Evolutionary conservation across 352 stramenopile genomes (phyloP), one percentile per base, ranked within the genome.

Genomic region (Phytophthora cajani): DNA sequence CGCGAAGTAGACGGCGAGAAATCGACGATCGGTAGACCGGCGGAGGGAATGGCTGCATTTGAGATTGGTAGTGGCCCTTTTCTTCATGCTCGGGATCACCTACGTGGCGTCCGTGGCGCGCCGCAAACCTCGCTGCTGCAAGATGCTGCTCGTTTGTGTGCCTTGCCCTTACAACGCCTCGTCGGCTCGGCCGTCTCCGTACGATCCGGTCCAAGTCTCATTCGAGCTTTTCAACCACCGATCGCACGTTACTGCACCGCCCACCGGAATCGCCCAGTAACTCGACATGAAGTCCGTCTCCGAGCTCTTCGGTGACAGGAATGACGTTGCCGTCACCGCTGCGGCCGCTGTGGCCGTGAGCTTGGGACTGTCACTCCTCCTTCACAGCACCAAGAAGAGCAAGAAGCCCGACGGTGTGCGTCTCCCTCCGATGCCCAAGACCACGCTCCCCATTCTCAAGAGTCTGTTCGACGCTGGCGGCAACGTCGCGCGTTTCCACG

Each of bases 391-490:
- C 17, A 77, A 27, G 74, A 74, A 68, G 46, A 62, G 12, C 40
- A 71, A 74, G 44, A 40, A 50, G 21, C 53, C 64, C 12, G 64
- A 77, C 44, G 68, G 32, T 52, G 55, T 46, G 19, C 64, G 52
- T 33, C 53, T 76, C 49, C 71, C 74, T 14, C 64, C 58, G 12
- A 68, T 78, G 66, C 74, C 74, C 27, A 50, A 62, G 16, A 62
- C 59, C 25, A 82, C 69, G 33, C 57, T 86, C 30, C 75, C 72
- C 2, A 38, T 88, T 62, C 56, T 87, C 4, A 77, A 77, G n/a
- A 82, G 82, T 33, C 58, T 81, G 36, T 49, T 78, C 14, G 70
- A 80, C 19, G 58, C 67, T 25, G 46, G 47, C 2, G 46, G 57
- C 52, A 71, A 84, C 36, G 33, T 64, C 21, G 54, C 65, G 11